Conservation (phyloP, 805 yeast species). For the Ogataea nakhonphanomensis region DNA sequence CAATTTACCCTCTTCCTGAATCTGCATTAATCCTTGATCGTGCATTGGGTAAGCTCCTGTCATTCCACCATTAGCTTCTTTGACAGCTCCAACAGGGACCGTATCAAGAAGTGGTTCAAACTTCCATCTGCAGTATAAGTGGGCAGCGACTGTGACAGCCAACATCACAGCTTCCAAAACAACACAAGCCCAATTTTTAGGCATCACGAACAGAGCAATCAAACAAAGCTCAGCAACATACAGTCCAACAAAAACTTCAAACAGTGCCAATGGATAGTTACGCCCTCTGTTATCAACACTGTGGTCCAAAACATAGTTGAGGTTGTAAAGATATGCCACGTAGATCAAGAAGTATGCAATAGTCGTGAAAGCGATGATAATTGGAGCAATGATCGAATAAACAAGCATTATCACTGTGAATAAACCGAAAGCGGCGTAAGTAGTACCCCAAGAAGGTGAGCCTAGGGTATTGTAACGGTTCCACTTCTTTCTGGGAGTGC, state of each 20-base stretch:
- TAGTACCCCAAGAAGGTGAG: slow-evolving; percentile 74
- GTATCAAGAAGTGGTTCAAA: slow-evolving; percentile 63
- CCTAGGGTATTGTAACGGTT: slow-evolving; percentile 61
- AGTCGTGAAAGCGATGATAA: slow-evolving; percentile 63
- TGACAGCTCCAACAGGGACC: slow-evolving; percentile 66
- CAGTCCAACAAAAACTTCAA: slow-evolving; percentile 68
- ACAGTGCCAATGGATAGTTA: slow-evolving; percentile 66
- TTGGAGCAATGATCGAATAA: slow-evolving; percentile 78
- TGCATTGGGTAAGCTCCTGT: slow-evolving; percentile 48
- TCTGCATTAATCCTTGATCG: slow-evolving; percentile 64
- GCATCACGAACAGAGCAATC: slow-evolving; percentile 69
- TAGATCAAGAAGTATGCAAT: slow-evolving; percentile 55
- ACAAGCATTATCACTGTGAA: slow-evolving; percentile 68
- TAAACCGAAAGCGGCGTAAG: slow-evolving; percentile 75
- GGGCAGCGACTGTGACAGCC: slow-evolving; percentile 55
- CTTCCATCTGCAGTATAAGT: slow-evolving; percentile 53
- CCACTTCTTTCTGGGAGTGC: slow-evolving; percentile 94
- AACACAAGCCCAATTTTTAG: slow-evolving; percentile 75
- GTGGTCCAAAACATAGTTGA: slow-evolving; percentile 61
- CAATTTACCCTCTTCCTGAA: slow-evolving; percentile 35
- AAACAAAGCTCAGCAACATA: slow-evolving; percentile 70
- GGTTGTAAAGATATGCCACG: slow-evolving; percentile 58
- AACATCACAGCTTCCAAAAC: slow-evolving; percentile 63
- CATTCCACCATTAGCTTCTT: slow-evolving; percentile 40
- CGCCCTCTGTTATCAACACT: slow-evolving; percentile 66